A percentile compares a stretch with the other conserved stretches of the same genome.
Conservation (phyloP, 169 alveolate species). For the Neospora caninum region DNA sequence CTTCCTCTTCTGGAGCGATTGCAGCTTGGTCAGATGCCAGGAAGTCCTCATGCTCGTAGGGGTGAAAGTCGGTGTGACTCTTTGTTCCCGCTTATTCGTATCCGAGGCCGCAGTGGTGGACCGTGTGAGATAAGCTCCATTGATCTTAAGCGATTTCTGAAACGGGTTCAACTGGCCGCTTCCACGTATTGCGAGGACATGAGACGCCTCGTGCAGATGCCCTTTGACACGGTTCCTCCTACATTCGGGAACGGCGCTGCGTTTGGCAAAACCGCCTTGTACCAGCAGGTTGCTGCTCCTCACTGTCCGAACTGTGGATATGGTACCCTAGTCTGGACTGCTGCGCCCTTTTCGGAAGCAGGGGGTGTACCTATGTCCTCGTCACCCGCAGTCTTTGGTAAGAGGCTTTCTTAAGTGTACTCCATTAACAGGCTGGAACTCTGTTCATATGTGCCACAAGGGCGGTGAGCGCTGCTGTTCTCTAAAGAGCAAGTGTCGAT, state of each 20-base stretch:
- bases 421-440: no score
- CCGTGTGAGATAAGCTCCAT: not conserved
- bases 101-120: constrained; percentile 8
- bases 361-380: not conserved
- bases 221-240: not conserved
- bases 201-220: not conserved
- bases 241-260: not conserved
- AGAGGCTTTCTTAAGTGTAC: not conserved
- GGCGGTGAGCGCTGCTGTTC: no score
- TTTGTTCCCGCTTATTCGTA: constrained; percentile 28
- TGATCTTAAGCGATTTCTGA: not conserved
- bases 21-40: not conserved
- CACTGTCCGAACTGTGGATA: constrained; percentile 11
- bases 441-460: no score
- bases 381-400: not conserved
- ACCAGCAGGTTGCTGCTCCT: not conserved
- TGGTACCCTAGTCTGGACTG: not conserved
- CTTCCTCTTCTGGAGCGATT: constrained; percentile 58
- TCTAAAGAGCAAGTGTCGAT: no score
- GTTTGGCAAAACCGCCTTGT: not conserved
- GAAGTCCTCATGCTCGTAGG: constrained; percentile 21
- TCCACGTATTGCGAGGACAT: constrained; percentile 8
- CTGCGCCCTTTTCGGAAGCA: not conserved
- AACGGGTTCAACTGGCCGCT: not conserved
- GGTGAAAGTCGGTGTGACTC: constrained; percentile 20